Evolutionary conservation across 2,329 filamentous ascomycete species (phyloP).

Genomic region (Lachnellula hyalina): DNA sequence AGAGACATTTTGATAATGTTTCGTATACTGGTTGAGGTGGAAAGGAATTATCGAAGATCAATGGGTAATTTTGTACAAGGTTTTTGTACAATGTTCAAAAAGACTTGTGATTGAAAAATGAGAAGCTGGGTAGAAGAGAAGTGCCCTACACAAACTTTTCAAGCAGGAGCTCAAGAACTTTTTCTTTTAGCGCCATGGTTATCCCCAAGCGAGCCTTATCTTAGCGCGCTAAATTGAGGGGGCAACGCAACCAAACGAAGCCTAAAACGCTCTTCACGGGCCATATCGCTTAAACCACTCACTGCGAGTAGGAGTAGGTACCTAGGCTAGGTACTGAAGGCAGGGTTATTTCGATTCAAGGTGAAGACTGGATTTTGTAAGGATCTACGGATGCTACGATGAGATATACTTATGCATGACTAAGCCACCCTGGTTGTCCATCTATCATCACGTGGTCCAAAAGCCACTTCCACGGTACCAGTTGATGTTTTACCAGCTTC

Average conservation of each 20-base stretch:
- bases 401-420: too few species aligned
- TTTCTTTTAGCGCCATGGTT: not conserved
- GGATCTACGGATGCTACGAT: too few species aligned
- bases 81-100: not conserved
- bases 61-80: not conserved
- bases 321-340: too few species aligned
- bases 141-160: not conserved
- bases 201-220: not conserved
- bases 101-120: not conserved
- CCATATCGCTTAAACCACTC: too few species aligned
- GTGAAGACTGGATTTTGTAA: too few species aligned
- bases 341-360: too few species aligned
- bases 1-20: constrained; percentile 45
- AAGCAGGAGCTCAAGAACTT: not conserved
- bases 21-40: not conserved
- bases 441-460: too few species aligned
- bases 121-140: not conserved
- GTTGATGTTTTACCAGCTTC: too few species aligned
- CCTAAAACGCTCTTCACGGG: too few species aligned
- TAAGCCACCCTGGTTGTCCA: too few species aligned
- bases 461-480: too few species aligned
- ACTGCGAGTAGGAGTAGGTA: too few species aligned
- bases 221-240: not conserved
- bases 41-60: not conserved
- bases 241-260: not conserved